phyloP scores from a whole-genome alignment of 176 grass and related monocot genomes.

The Cenchrus americanus region DNA sequence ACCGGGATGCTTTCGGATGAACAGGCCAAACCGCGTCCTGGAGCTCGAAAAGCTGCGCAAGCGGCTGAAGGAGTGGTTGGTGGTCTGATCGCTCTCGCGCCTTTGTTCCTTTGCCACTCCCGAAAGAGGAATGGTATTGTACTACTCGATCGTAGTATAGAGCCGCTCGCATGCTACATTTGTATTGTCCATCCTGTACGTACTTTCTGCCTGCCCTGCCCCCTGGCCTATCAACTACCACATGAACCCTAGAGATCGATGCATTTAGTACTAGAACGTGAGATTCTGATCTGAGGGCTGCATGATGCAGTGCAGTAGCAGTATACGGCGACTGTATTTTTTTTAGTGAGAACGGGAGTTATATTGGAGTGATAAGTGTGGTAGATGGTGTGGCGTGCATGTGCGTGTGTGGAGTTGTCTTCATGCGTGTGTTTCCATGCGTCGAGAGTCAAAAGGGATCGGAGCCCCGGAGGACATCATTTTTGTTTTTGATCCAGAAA shows the following conservation, averaged over 20 bases:
- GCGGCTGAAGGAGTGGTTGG: constrained; percentile 35
- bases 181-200: neutral
- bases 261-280: neutral
- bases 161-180: neutral
- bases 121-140: neutral
- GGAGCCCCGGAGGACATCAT: too few relatives aligned
- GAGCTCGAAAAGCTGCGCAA: constrained; percentile 30
- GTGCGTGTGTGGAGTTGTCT: constrained; percentile 22
- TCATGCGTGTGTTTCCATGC: neutral
- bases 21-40: constrained; percentile 13
- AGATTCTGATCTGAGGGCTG: neutral
- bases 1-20: constrained; percentile 16
- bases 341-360: neutral
- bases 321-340: neutral
- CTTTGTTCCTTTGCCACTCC: neutral
- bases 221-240: neutral
- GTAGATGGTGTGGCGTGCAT: neutral
- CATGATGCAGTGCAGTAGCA: too few relatives aligned
- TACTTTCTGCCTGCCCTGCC: neutral
- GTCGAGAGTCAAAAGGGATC: constrained; percentile 22
- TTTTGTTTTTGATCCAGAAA: too few relatives aligned
- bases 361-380: neutral
- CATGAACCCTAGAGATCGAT: neutral
- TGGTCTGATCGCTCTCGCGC: neutral
- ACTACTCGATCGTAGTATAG: too few relatives aligned